Evolutionary conservation across 805 yeast genomes (phyloP).

Genomic region (Candida coquimbonensis): DNA sequence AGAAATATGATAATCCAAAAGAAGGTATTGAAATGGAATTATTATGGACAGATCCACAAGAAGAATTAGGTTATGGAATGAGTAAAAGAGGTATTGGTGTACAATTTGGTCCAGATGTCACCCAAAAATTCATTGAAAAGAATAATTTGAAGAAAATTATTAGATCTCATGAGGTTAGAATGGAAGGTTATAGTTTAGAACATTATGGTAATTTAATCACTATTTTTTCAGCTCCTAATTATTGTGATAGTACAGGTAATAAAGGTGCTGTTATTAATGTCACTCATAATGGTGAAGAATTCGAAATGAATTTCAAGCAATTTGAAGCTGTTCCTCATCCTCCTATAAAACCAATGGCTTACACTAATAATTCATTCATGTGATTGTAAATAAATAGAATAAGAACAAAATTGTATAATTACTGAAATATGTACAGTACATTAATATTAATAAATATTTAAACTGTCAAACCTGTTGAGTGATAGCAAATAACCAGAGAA

Average conservation of each 20-base stretch:
- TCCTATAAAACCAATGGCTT: conserved; percentile 90
- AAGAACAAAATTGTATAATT: no score
- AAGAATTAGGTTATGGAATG: conserved; percentile 67
- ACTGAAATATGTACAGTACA: no score
- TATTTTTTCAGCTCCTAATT: conserved; percentile 97
- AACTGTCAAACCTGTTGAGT: no score
- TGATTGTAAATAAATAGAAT: not conserved
- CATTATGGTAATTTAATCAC: conserved; percentile 84
- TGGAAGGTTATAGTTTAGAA: conserved; percentile 83
- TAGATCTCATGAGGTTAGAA: conserved; percentile 92
- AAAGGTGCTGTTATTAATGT: conserved; percentile 84
- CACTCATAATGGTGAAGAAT: conserved; percentile 26
- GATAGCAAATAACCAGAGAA: no score
- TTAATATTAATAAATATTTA: no score
- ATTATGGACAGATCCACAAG: conserved; percentile 96
- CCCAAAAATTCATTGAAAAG: conserved; percentile 63
- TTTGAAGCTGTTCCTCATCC: conserved; percentile 89
- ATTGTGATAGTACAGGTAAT: conserved; percentile 90
- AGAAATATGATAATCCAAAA: conserved; percentile 82
- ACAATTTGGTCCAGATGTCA: conserved; percentile 95
- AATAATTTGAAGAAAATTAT: conserved; percentile 75
- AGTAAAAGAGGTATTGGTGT: conserved; percentile 93
- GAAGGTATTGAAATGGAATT: conserved; percentile 94
- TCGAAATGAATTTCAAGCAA: conserved; percentile 46
- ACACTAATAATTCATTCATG: conserved; percentile 36